Conservation (phyloP, 2,329 filamentous ascomycete genomes). For the Emergomyces pasteurianus region DNA sequence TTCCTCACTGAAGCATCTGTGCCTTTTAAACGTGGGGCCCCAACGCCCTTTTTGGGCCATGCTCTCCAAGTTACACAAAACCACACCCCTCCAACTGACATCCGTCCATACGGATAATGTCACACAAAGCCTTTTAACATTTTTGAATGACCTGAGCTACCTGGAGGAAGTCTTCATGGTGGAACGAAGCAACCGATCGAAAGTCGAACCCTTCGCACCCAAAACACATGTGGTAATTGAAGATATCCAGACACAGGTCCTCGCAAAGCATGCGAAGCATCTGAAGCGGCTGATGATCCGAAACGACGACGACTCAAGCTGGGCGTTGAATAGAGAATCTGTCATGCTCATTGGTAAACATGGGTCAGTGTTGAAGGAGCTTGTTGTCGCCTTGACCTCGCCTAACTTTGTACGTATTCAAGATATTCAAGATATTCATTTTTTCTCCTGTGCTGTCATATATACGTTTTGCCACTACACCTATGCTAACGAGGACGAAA, state of each 20-base stretch:
- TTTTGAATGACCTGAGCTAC: slow-evolving; percentile 43
- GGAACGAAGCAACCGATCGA: slow-evolving; percentile 41
- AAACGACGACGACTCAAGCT: slow-evolving; percentile 41
- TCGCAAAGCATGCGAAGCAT: slow-evolving; percentile 46
- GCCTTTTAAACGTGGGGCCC: slow-evolving; percentile 51
- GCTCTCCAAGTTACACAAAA: slow-evolving; percentile 43
- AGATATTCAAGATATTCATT: not conserved
- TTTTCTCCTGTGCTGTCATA: not conserved
- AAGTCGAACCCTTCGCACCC: slow-evolving; percentile 43
- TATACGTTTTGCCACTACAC: not conserved
- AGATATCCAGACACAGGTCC: slow-evolving; percentile 46
- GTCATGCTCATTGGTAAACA: slow-evolving; percentile 8
- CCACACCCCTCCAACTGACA: slow-evolving; percentile 40
- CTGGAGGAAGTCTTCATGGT: slow-evolving; percentile 50
- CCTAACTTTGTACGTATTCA: slow-evolving; percentile 14
- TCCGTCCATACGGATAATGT: slow-evolving; percentile 55
- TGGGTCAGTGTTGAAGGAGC: slow-evolving; percentile 13
- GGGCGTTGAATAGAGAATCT: slow-evolving; percentile 34
- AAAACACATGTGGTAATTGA: slow-evolving; percentile 41
- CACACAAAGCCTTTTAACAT: slow-evolving; percentile 30
- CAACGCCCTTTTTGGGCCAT: slow-evolving; percentile 50
- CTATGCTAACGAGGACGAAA: not conserved
- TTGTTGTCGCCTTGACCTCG: slow-evolving; percentile 13
- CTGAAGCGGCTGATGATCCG: slow-evolving; percentile 50
- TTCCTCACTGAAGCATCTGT: slow-evolving; percentile 43